Evolutionary conservation across 2,329 filamentous ascomycete genomes (phyloP), one percentile per base, ranked within the genome.

Genomic region (Venturia asperata): DNA sequence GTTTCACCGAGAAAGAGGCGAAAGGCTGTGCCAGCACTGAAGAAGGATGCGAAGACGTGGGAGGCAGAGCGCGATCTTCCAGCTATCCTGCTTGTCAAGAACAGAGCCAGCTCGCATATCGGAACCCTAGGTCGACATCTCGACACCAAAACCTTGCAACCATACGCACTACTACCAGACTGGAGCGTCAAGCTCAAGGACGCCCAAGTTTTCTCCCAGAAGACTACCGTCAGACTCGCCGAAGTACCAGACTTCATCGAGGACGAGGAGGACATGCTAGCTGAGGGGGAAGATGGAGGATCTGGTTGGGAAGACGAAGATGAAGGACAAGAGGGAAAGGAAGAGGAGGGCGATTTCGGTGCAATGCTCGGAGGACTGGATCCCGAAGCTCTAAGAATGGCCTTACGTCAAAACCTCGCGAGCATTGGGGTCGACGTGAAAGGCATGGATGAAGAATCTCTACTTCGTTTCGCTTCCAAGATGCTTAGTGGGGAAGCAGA

Each of bases 101-200:
- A 64, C 17, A 39, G 55, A 58, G 39, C 43, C 27, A 55, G 49
- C 19, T 47, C 41, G 42, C 41, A 39, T 11, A 62, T 41, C 15
- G 62, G 62, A 19, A 47, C 24, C 21, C n/a, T 34, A 39, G 43
- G 47, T 63, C 47, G 37, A 19, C 30, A n/a, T 37, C 13, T 56
- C 5, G 63, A 56, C 21, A 58, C 17, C 10, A 56, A 47, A 24
- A 67, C 72, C 17, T 69, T 69, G 1, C 67, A 72, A 61, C 62
- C 74, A 13, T 78, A 75, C 64, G 74, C 79, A 5, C 68, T 81
- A 17, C 67, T 82, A 34, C 74, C 75, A 45, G 75, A 82, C 66
- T 82, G 79, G 79, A 74, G 74, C 66, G 71, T 76, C 63, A 73
- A 74, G 39, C 75, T 77, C 27, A 60, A 66, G 65, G 30, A 66